Base-by-base conservation (phyloP, 108 stramenopile genomes). In the Cyclotella distinguenda region DNA sequence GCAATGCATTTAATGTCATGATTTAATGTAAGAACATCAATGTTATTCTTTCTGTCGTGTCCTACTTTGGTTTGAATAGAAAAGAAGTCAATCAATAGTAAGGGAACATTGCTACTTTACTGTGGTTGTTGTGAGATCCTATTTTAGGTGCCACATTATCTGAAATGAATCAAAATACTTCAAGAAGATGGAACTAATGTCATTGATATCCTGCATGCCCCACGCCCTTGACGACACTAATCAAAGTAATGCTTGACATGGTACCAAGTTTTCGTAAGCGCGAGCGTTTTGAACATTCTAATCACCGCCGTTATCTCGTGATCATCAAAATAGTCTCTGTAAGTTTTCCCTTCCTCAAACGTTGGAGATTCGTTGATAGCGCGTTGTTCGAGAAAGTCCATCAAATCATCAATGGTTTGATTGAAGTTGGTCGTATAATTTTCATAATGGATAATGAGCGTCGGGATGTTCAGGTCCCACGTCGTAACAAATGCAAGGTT, bases 381-480 rank as follows among this genome's bases (percentile, higher is more conserved):
- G 11, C 53, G 46, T 22, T 72, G 66, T 23, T 82, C 86, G 28
- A 91, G 55, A 74, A 93, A 90, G 6, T 78, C 72, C 51, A 93
- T 50, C 18, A 93, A 60, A 12, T 11, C 15, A 11, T 64, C 46
- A 10, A 76, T 68, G 3, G 86, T 88, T 32, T 58, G 38, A 38
- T 76, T 74, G 36, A 80, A 84, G 48, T 82, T 75, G 11, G 26
- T 55, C 6, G 56, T 62, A 66, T 87, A 93, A 60, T 93, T 84
- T 68, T 93, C 92, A 65, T 93, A 93, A 45, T 89, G 77, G 19
- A 93, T 35, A 12, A 85, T 70, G 16, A 79, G 48, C 6, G 82
- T 72, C 6, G 90, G 87, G 30, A 89, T 42, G 13, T 69, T 35
- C 34, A 83, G 53, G 42, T 82, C 71, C 46, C 55, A 70, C 18